A percentile compares a stretch with the other conserved stretches of the same genome.
Evolutionary conservation across 2,329 filamentous ascomycete species (phyloP).

Genomic region (Ascochyta clinopodiicola): DNA sequence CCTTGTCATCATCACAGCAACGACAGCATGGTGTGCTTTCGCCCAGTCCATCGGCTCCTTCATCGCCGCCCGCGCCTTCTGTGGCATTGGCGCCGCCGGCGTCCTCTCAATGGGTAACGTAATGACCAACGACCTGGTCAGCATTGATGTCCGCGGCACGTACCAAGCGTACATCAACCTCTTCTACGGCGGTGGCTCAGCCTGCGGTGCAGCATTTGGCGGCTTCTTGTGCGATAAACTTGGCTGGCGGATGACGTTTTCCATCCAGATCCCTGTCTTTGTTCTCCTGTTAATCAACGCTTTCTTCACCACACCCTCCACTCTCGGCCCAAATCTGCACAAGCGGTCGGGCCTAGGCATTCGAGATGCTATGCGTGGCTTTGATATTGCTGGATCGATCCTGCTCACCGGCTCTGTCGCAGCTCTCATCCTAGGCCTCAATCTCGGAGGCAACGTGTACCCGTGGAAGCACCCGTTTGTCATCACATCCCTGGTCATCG

Average conservation of each 20-base stretch:
- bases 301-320: constrained; percentile 52
- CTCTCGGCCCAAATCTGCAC: constrained; percentile 55
- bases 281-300: constrained; percentile 53
- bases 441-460: constrained; percentile 60
- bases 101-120: constrained; percentile 73
- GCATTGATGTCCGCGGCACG: constrained; percentile 73
- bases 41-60: constrained; percentile 73
- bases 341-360: constrained; percentile 51
- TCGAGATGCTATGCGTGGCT: constrained; percentile 54
- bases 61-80: constrained; percentile 72
- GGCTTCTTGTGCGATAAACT: constrained; percentile 72
- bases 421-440: constrained; percentile 58
- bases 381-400: constrained; percentile 58
- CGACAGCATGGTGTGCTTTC: constrained; percentile 73
- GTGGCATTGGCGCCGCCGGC: constrained; percentile 76
- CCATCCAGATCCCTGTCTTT: constrained; percentile 59
- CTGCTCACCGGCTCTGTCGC: constrained; percentile 57
- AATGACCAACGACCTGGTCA: constrained; percentile 75
- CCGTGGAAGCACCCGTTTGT: constrained; percentile 60
- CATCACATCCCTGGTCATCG: constrained; percentile 54
- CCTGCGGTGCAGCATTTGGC: constrained; percentile 70
- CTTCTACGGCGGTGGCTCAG: constrained; percentile 61
- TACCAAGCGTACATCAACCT: constrained; percentile 76
- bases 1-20: constrained; percentile 67
- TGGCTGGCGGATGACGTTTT: constrained; percentile 76